Evolutionary conservation across 148 eudicot species (phyloP), one percentile per base, ranked within the genome.

Genomic region (Rhododendron griersonianum): DNA sequence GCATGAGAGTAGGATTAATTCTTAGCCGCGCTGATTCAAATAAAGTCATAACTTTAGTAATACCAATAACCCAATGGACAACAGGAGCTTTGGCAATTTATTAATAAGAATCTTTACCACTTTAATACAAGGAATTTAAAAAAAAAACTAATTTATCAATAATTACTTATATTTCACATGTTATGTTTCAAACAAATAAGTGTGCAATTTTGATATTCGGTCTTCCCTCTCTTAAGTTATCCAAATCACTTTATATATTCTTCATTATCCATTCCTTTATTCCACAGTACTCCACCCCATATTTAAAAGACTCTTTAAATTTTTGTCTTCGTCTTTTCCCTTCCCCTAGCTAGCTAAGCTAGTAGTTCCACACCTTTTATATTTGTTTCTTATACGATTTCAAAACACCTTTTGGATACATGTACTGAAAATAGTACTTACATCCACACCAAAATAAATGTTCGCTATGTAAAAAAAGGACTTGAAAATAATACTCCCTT

Each of bases 241-340:
- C 88, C 84, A 87, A 80, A 86, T 86, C 82, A 84, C 90, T 87
- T 89, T 89, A 89, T 41, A 41, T 41, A 41, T 89, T 87, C 89
- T 84, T 80, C 86, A 87, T 81, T 84, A 87, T 84, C 87, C 48
- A 9, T 84, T 37, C 75, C 87, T 87, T 87, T 87, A 87, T 87
- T 84, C 89, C 81, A 80, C 77, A 69, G 10, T 55, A 25, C 33
- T 81, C 78, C 86, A 84, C 86, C 84, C 83, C 65, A 13, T 71
- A 50, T 45, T 80, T 80, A 81, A 84, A 41, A 84, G 16, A 57
- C 81, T 81, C 88, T 83, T 87, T 87, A 84, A 79, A 69, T 80
- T 87, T 84, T 84, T 87, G 89, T 87, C 86, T 87, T 1, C 87
- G 81, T 51, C 78, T 78, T 84, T 80, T 87, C 84, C 78, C 63